Evolutionary conservation across 805 yeast genomes (phyloP), one percentile per base, ranked within the genome.

Genomic region (Tetrapisispora phaffii): DNA sequence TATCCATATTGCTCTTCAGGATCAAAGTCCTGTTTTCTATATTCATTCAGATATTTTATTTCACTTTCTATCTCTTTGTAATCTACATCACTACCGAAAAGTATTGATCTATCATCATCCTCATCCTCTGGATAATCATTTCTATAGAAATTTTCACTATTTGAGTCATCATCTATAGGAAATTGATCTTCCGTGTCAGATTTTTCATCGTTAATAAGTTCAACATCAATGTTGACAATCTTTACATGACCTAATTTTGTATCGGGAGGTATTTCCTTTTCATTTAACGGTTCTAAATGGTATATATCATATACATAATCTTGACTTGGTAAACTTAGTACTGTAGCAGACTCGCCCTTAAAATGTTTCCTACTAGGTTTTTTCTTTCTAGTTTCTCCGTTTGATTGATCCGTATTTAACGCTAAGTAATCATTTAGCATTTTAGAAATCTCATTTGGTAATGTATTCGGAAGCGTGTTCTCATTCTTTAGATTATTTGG

Each of bases 101-200:
- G 50, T 20, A 68, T 52, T 1, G 71, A 60, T 44, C 68, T 51
- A 41, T 67, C 79, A 9, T 79, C 87, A 55, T 85, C 90, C 50
- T 87, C 96, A 57, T 89, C 96, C 39, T 87, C 95, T 0, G 97
- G 97, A 57, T 90, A 90, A 57, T 90, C 97, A 63, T 93, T 90
- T 55, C 79, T 78, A 60, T 90, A 90, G 57, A 80, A 89, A 45
- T 85, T 87, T 66, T 90, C 98, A 19, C 96, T 96, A 58, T 85
- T 85, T 0, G 93, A 83, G 57, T 85, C 94, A 50, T 84, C 90
- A 52, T 83, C 93, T 0, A 86, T 73, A 9, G 63, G 54, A 2
- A 59, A 53, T 9, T 55, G 62, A n/a, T 63, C 60, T 4, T 71
- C 74, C n/a, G 71, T 73, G 35, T 60, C 60, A 1, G 58, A 63